Percentiles rank a stretch among this genome's conserved stretches.
phyloP scores from a whole-genome alignment of 768 basidiomycete genomes.

The Filobasidium wieringae region DNA sequence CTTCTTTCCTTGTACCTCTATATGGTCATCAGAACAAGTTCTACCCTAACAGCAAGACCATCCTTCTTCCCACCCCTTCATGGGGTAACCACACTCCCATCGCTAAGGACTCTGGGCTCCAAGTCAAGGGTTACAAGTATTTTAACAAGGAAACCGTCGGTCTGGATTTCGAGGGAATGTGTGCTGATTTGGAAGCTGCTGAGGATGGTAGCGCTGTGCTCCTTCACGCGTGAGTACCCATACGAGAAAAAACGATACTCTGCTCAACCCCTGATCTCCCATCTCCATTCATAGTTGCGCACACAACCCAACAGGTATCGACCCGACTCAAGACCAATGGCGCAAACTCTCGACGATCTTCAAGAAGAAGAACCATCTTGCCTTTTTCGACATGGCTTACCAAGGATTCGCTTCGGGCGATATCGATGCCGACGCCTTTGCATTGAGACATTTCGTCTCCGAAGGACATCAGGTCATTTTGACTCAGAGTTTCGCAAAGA shows the following conservation, averaged over 20 bases:
- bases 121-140: conserved; percentile 74
- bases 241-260: no score
- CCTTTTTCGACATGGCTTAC: conserved; percentile 99
- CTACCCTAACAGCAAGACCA: conserved; percentile 48
- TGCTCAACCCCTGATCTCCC: no score
- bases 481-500: conserved; percentile 95
- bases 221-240: conserved; percentile 37
- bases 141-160: conserved; percentile 69
- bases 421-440: conserved; percentile 80
- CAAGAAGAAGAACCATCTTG: conserved; percentile 77
- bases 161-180: conserved; percentile 75
- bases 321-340: conserved; percentile 91
- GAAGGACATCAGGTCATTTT: conserved; percentile 83
- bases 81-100: conserved; percentile 92
- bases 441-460: conserved; percentile 83
- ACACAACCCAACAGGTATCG: conserved; percentile 98
- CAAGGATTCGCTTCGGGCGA: conserved; percentile 96
- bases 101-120: conserved; percentile 77
- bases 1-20: background rate
- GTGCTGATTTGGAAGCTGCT: conserved; percentile 49
- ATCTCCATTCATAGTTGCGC: conserved; percentile 88
- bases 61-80: conserved; percentile 84
- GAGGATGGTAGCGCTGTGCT: conserved; percentile 72
- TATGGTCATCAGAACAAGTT: background rate
- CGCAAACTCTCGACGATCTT: conserved; percentile 72